Conservation (phyloP, 2,329 filamentous ascomycete species). For the Colletotrichum melonis region DNA sequence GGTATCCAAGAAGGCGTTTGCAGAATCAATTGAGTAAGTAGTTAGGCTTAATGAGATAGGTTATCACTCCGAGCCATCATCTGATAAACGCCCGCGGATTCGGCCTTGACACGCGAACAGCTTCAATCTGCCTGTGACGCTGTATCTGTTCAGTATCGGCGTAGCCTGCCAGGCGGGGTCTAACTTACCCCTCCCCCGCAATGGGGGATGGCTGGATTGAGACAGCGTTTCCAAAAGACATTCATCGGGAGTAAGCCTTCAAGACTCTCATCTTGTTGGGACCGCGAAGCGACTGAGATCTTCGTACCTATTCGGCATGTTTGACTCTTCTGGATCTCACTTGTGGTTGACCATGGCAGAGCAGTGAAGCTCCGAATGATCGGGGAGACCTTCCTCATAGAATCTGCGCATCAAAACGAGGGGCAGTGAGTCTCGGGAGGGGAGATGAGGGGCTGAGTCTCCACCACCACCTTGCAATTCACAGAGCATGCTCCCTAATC, state of each 20-base stretch:
- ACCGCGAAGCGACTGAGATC: neutral
- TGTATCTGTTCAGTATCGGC: conserved; percentile 5
- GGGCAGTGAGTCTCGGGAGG: neutral
- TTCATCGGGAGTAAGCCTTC: neutral
- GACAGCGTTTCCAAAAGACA: neutral
- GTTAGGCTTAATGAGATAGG: too few species aligned
- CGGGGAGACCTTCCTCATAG: conserved; percentile 11
- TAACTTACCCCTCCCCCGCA: conserved; percentile 16
- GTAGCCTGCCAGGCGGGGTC: conserved; percentile 16
- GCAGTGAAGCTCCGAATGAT: neutral
- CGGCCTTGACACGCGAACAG: neutral
- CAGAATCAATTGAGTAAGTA: neutral
- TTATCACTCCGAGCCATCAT: neutral
- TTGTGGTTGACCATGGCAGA: neutral
- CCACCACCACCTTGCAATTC: neutral
- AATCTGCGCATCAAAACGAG: neutral
- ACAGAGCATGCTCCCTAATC: neutral
- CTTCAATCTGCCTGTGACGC: neutral
- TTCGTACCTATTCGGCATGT: neutral
- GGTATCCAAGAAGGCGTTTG: too few species aligned
- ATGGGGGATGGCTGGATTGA: neutral
- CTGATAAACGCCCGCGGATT: neutral
- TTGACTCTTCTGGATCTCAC: neutral
- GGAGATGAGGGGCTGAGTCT: conserved; percentile 3
- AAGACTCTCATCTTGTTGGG: neutral